A percentile compares a stretch with the other conserved stretches of the same genome.
Evolutionary conservation across 2,329 filamentous ascomycete genomes (phyloP).

Genomic region (Alternaria gansuensis): DNA sequence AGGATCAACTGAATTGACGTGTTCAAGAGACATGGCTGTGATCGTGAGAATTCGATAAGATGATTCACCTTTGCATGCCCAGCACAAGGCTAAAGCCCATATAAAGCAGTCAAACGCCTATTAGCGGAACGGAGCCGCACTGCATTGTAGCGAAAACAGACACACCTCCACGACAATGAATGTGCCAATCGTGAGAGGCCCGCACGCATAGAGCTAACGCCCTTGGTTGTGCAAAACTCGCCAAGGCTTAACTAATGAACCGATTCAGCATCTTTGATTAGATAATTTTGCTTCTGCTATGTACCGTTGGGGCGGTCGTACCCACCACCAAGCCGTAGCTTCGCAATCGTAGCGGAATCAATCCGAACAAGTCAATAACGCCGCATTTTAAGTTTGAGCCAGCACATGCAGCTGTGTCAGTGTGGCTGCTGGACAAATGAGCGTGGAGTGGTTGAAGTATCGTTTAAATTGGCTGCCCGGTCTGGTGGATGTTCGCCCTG

Average conservation of each 20-base stretch:
- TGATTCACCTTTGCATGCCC: background rate
- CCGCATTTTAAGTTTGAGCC: background rate
- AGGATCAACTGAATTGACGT: slow-evolving; percentile 30
- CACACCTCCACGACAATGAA: background rate
- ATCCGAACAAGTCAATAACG: slow-evolving; percentile 1
- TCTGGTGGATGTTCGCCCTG: background rate
- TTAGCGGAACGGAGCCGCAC: slow-evolving; percentile 2
- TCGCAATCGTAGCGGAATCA: background rate
- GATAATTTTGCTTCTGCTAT: background rate
- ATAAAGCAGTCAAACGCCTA: background rate
- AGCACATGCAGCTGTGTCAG: background rate
- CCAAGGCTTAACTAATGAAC: background rate
- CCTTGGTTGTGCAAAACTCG: too few species aligned
- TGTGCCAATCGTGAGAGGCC: too few species aligned
- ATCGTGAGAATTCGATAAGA: background rate
- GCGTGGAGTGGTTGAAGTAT: background rate
- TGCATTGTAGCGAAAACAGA: background rate
- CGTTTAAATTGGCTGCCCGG: background rate
- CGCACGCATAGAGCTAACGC: background rate
- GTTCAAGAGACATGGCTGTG: slow-evolving; percentile 31
- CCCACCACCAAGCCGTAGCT: background rate
- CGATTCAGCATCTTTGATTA: background rate
- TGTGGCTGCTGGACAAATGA: background rate
- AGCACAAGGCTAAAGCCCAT: background rate
- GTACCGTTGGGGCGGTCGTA: too few species aligned